These are phyloP conservation scores for Rhodotorula mucilaginosa DNA, from an alignment of 1,284 basidiomycete species.

Conservation along the genomic window DNA sequence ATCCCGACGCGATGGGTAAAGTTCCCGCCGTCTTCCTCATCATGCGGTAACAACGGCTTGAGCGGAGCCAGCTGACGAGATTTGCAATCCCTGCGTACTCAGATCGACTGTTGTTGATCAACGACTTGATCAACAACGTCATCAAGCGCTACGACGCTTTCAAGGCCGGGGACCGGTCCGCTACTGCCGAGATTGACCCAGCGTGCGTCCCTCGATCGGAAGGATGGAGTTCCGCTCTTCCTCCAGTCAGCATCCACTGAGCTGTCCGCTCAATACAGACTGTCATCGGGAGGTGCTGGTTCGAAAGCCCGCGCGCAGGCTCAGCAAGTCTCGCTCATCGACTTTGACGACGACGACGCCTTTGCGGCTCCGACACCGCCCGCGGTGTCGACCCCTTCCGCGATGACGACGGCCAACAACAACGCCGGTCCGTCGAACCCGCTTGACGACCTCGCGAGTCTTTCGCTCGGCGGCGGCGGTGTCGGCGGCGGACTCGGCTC, in stretches of 20 bases:
- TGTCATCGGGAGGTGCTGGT: not conserved
- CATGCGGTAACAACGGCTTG: not conserved
- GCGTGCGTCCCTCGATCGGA: slow-evolving; percentile 40
- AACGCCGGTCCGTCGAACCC: slow-evolving; percentile 16
- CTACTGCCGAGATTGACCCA: slow-evolving; percentile 59
- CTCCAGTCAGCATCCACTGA: too few relatives aligned
- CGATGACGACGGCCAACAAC: slow-evolving; percentile 1
- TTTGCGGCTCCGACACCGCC: slow-evolving; percentile 35
- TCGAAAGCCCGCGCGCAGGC: slow-evolving; percentile 35
- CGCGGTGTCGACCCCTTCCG: not conserved
- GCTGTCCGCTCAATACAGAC: not conserved
- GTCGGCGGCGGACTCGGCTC: not conserved
- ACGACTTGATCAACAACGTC: slow-evolving; percentile 95
- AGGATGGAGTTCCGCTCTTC: not conserved
- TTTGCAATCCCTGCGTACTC: not conserved
- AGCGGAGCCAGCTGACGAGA: too few relatives aligned
- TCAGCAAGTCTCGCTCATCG: slow-evolving; percentile 43
- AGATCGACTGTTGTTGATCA: slow-evolving; percentile 92
- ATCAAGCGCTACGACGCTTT: slow-evolving; percentile 85
- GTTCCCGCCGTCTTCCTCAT: slow-evolving; percentile 7
- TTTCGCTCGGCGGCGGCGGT: slow-evolving; percentile 29
- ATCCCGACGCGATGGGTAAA: slow-evolving; percentile 73
- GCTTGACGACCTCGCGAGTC: slow-evolving; percentile 38
- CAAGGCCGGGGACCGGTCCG: slow-evolving; percentile 78
- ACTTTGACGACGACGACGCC: slow-evolving; percentile 42